Conservation (phyloP, 2,329 filamentous ascomycete species). For the Lasiodiplodia gonubiensis region DNA sequence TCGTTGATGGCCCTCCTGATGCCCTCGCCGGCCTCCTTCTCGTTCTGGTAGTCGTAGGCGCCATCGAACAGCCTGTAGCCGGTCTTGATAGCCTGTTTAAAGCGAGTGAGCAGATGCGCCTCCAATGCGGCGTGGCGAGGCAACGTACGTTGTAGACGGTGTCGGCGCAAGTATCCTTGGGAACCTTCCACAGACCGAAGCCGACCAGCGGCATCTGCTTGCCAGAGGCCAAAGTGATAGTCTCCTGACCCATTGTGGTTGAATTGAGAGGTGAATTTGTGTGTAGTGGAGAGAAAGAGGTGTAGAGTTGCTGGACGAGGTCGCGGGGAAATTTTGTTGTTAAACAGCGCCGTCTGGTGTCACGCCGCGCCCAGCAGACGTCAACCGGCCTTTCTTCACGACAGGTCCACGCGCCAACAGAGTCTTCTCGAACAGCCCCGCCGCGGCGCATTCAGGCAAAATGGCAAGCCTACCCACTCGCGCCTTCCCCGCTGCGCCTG, state of each 20-base stretch:
- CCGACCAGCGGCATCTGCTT: constrained; percentile 76
- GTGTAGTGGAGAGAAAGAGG: neutral
- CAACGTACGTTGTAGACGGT: constrained; percentile 70
- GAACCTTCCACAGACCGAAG: constrained; percentile 85
- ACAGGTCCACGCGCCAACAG: neutral
- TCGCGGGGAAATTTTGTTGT: constrained; percentile 4
- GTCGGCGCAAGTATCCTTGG: constrained; percentile 73
- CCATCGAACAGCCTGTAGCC: constrained; percentile 47
- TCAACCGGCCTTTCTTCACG: constrained; percentile 3
- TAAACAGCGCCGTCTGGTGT: neutral
- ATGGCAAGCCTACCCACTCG: constrained; percentile 1
- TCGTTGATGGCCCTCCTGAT: constrained; percentile 80
- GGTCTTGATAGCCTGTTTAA: constrained; percentile 42
- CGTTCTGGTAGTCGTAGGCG: constrained; percentile 75
- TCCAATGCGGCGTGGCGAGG: neutral
- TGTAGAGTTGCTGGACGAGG: neutral
- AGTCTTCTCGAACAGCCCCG: constrained; percentile 20
- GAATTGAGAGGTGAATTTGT: neutral
- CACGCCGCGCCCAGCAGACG: neutral
- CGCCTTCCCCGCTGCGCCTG: constrained; percentile 19
- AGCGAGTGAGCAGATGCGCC: neutral
- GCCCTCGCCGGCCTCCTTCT: constrained; percentile 77
- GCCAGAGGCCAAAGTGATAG: constrained; percentile 69
- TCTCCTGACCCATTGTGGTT: constrained; percentile 41
- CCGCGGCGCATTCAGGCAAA: constrained; percentile 19